phyloP scores from a whole-genome alignment of 257 asterid species.

The Scutellaria barbata region DNA sequence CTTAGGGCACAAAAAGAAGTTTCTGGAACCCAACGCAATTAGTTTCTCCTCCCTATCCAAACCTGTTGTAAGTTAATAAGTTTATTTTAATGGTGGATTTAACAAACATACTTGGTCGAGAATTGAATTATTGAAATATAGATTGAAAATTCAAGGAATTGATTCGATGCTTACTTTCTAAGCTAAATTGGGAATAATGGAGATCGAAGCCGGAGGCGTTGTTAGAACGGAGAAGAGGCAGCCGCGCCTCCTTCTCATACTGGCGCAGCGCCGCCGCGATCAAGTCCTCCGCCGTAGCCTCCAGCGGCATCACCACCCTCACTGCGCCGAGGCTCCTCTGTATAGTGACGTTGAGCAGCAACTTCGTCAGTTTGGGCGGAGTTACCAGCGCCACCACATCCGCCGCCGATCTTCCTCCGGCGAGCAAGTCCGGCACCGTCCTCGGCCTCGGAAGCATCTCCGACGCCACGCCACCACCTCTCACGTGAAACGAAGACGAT shows the following conservation, averaged over 20 bases:
- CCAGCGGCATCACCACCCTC: slow-evolving; percentile 68
- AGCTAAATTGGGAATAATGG: slow-evolving; percentile 91
- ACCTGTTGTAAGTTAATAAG: slow-evolving; percentile 45
- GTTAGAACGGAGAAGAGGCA: slow-evolving; percentile 46
- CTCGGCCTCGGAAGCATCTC: slow-evolving; percentile 61
- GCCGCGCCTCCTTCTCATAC: slow-evolving; percentile 74
- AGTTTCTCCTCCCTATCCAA: slow-evolving; percentile 67
- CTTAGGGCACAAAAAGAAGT: slow-evolving; percentile 71
- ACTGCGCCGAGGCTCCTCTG: slow-evolving; percentile 87
- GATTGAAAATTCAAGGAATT: not conserved
- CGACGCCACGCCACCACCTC: slow-evolving; percentile 35
- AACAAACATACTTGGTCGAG: not conserved
- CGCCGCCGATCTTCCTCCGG: slow-evolving; percentile 31
- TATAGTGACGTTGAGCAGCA: slow-evolving; percentile 74
- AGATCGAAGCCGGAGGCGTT: slow-evolving; percentile 62
- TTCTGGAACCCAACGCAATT: slow-evolving; percentile 73
- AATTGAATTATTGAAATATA: not conserved
- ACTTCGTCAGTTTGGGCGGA: slow-evolving; percentile 60
- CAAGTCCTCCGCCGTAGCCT: slow-evolving; percentile 74
- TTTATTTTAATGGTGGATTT: not conserved
- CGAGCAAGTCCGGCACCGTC: slow-evolving; percentile 71
- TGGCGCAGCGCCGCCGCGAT: slow-evolving; percentile 69
- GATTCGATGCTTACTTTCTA: slow-evolving; percentile 64
- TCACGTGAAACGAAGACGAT: slow-evolving; percentile 59
- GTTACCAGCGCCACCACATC: slow-evolving; percentile 36